Base-by-base conservation (phyloP, 2,329 filamentous ascomycete species). In the Aureobasidium namibiae region DNA sequence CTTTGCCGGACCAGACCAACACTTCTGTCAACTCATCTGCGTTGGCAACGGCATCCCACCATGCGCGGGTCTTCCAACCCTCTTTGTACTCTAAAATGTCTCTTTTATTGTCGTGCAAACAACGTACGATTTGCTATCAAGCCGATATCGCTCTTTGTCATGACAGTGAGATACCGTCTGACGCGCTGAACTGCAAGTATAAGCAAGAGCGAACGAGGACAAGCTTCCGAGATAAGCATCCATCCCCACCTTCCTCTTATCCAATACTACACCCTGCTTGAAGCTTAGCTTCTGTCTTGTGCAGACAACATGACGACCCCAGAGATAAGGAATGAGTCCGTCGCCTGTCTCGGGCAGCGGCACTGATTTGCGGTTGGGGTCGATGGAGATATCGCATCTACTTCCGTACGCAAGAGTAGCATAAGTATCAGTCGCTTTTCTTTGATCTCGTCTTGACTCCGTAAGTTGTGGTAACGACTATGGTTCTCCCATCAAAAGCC, bases 151-250 rank as follows among this genome's bases (percentile, higher is more conserved):
- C 29, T 31, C 29, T 31, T 31, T 31, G 29, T 31, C 29, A 31
- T 31, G 10, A 31, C 10, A n/a, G 10, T 13, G 9, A 11, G 39
- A 23, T 13, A 23, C 1, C 11, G 8, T 23, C 6, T 41, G 39
- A 41, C 18, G 21, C 21, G 18, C 1, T 13, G 39, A 41, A 5
- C 5, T 31, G 29, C 29, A 31, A 10, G 18, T 24, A 44, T 24
- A 44, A 44, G 42, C 24, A 45, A 29, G 42, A 45, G 24, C 8
- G 13, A 9, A 29, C 1, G 38, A 21, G 31, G 31, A 11, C 48
- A 52, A 52, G 48, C 48, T 21, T 52, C 29, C 23, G 4, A 38
- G 48, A 52, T 52, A 52, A 52, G 48, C 48, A 38, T 52, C 26
- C 48, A 38, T 52, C 26, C 26, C 45, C 45, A 48, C 45, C 45